Base-by-base conservation (phyloP, 139 green algal genomes). In the Chlorella vulgaris region DNA sequence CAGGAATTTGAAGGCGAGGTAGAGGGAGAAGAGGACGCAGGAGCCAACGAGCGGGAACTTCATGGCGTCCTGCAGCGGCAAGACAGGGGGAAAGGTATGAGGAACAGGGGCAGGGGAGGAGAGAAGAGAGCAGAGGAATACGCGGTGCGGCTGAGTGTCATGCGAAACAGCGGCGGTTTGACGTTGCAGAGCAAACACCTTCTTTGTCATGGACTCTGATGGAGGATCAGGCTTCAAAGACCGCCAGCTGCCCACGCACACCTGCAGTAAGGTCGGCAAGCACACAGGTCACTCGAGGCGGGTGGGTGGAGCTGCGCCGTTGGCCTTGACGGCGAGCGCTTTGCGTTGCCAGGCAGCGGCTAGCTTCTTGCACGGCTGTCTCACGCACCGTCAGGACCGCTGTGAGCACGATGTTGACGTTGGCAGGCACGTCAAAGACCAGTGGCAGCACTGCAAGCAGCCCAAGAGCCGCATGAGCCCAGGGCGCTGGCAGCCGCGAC, bases 1-100 rank as follows among this genome's bases (percentile, higher is more conserved):
- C 50, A 99, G 84, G 75, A 96, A 95, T 87, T 98, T 99, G 91
- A 99, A 98, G 24, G 91, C 78, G 35, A 98, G 67, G 85, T 99
- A 99, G 22, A 99, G 90, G 2, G 88, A 87, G 63, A 99, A 90
- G 2, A 99, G 93, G n/a, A 99, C 92, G 42, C 90, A 91, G 73
- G 89, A 96, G 26, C 97, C 97, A 1, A 99, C 90, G 35, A 99
- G 60, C 8, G 97, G 97, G 73, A 99, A 99, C 31, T 91, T 91
- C 88, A 98, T 94, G 10, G 96, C 96, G 76, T 99, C 96, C 86
- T 95, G 85, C 51, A 73, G 1, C 51, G 69, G n/a, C 35, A 58
- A 29, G 0, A 31, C 28, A 36, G 38, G 24, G 21, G 4, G 0
- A 2, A 65, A n/a, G n/a, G n/a, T 24, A n/a, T 38, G 35, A n/a